phyloP scores from a whole-genome alignment of 2,329 filamentous ascomycete genomes.

The Pseudocercospora ulei region DNA sequence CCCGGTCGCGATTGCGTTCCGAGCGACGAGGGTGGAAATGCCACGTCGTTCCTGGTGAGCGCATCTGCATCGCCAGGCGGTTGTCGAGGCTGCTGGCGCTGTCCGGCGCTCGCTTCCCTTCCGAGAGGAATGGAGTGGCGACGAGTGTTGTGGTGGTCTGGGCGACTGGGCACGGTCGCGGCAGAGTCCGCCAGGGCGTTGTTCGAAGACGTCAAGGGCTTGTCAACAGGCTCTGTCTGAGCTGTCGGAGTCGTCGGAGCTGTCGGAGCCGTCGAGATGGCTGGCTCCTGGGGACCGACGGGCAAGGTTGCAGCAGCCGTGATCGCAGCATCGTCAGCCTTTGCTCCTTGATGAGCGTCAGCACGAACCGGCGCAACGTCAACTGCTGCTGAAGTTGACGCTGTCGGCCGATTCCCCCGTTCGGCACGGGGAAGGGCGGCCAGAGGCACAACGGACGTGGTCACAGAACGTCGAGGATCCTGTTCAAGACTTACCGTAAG shows the following conservation, averaged over 20 bases:
- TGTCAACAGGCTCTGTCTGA: too few species aligned
- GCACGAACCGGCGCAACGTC: too few species aligned
- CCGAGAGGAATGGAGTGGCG: conserved; percentile 3
- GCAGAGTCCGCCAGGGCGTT: neutral
- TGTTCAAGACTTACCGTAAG: conserved; percentile 27
- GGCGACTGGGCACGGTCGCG: neutral
- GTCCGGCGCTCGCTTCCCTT: conserved; percentile 4
- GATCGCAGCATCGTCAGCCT: too few species aligned
- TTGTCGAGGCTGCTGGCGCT: neutral
- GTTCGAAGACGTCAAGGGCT: neutral
- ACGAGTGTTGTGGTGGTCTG: neutral
- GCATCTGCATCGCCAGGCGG: neutral
- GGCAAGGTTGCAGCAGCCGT: too few species aligned
- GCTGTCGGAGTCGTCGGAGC: neutral
- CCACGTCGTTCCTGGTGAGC: neutral
- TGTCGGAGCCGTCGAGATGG: neutral
- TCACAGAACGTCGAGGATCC: neutral
- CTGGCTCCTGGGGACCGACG: neutral
- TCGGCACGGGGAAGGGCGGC: too few species aligned
- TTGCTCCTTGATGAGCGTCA: too few species aligned
- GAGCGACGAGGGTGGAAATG: conserved; percentile 1
- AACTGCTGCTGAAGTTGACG: too few species aligned
- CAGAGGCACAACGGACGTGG: too few species aligned
- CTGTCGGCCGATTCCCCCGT: too few species aligned
- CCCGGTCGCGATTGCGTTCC: neutral